Evolutionary conservation across 257 asterid genomes (phyloP), one percentile per base, ranked within the genome.

Genomic region (Knoxia roxburghii): DNA sequence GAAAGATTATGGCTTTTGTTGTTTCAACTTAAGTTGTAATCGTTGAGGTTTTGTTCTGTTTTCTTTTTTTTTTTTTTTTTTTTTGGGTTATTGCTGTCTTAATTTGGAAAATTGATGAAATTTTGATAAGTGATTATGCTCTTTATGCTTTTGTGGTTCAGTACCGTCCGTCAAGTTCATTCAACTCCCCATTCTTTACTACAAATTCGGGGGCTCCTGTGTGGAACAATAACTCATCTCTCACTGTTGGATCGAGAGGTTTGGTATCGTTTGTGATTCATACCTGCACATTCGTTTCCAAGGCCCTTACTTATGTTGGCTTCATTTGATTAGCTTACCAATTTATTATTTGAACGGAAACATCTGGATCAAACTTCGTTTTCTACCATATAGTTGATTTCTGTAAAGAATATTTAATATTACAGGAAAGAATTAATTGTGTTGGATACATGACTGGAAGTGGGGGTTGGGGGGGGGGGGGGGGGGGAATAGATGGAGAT

Each of bases 171-270:
- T 78, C 82, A 41, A 78, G 82, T 61, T 64, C 82, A 50, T 67
- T 15, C 82, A 78, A 78, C 74, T 74, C 79, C 49, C 71, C 82
- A 20, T 74, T 78, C 77, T 74, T 75, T 54, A 74, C 82, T 29
- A 74, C 79, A 0, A 78, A 74, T 63, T 74, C 82, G 39, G 79
- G 82, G 23, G 79, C 79, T 50, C 79, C 82, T 67, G 82, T 78
- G 24, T 78, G 64, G 68, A 78, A 74, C 77, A 78, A 78, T 76
- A 74, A 78, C 35, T 74, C 79, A 40, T 78, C 82, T 64, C 77
- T 78, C 11, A 78, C 82, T 6, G 82, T 74, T 71, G 82, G 82
- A 3, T 64, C 82, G 8, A 70, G 82, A 71, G 82, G 82, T 78
- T n/a, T 48, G 10, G 63, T n/a, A 14, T 29, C 7, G 32, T 32